A percentile compares a stretch with the other conserved stretches of the same genome.
Evolutionary conservation across 768 basidiomycete species (phyloP).

Genomic region (Mycena albidolilacea): DNA sequence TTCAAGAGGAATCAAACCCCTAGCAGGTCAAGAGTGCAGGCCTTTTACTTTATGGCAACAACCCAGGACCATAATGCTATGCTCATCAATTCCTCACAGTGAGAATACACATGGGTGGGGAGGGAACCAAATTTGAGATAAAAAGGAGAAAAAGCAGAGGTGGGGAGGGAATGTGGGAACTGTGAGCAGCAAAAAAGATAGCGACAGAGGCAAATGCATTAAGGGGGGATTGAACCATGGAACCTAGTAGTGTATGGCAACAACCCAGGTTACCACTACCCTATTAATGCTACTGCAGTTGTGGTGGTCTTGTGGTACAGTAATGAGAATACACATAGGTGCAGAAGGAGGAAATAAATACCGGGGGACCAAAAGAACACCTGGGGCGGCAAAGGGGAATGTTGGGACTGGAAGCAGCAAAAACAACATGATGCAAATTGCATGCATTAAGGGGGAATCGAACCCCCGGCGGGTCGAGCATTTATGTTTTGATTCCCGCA

Average conservation of each 20-base stretch:
- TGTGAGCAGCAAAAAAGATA: too few relatives aligned
- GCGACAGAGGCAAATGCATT: background rate
- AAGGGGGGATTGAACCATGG: conserved; percentile 34
- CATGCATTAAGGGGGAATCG: conserved; percentile 36
- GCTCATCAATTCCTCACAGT: too few relatives aligned
- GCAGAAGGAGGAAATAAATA: background rate
- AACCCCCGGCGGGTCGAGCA: conserved; percentile 40
- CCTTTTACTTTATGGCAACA: too few relatives aligned
- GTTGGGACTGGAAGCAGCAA: background rate
- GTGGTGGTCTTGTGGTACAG: background rate
- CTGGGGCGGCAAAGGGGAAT: background rate
- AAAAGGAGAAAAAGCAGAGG: too few relatives aligned
- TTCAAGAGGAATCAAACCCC: too few relatives aligned
- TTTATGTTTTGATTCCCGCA: conserved; percentile 6
- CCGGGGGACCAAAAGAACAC: too few relatives aligned
- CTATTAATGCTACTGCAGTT: conserved; percentile 60
- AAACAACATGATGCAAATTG: background rate
- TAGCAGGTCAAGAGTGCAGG: too few relatives aligned
- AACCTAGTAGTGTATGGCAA: conserved; percentile 52
- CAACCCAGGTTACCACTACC: conserved; percentile 79
- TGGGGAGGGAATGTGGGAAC: too few relatives aligned
- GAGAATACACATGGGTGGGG: too few relatives aligned
- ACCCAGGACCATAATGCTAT: too few relatives aligned
- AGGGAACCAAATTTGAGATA: too few relatives aligned
- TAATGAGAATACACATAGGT: background rate